Base-by-base conservation (phyloP, 176 grass and related monocot species). In the Zizania latifolia region DNA sequence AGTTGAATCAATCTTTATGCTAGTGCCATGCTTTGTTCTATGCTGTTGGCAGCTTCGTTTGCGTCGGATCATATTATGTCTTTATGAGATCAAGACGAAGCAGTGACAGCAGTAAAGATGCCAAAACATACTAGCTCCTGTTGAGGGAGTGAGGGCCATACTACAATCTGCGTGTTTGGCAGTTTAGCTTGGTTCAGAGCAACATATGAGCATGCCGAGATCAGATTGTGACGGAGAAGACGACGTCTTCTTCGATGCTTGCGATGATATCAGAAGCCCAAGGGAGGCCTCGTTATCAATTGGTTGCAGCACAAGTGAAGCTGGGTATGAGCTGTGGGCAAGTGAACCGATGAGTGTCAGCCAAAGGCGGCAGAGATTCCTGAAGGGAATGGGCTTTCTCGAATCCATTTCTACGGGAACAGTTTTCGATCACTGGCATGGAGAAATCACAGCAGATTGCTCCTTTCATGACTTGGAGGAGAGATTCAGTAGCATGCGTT, bases 331-430 rank as follows among this genome's bases (percentile, higher is more conserved):
- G 8, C 59, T 87, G 62, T 86, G 83, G 83, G 68, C 73, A 54
- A 76, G 73, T 17, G 73, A 89, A 33, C 81, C 70, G 8, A 65
- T 71, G 13, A 92, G 89, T 30, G 70, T 96, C 61, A 62, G 50
- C 4, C 84, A 96, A 78, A 85, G 92, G 40, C 72, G 92, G 43
- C 62, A 72, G 11, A 84, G 34, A 38, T 96, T 96, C 84, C 74
- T 89, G 27, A 59, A 68, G 59, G 68, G 76, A 70, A 78, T 89
- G 60, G 89, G 86, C 17, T 85, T 92, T 70, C 72, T 35, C 70
- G 86, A 89, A 38, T 38, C 64, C 54, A 4, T 57, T 13, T 46
- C 74, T 58, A 43, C 85, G 69, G 45, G 33, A 27, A 43, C 61
- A 14, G 15, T 33, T 9, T 56, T 70, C 34, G 62, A 71, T 2